Evolutionary conservation across 495 filamentous ascomycete genomes (phyloP), one percentile per base, ranked within the genome.

Genomic region (Neurospora sp.): DNA sequence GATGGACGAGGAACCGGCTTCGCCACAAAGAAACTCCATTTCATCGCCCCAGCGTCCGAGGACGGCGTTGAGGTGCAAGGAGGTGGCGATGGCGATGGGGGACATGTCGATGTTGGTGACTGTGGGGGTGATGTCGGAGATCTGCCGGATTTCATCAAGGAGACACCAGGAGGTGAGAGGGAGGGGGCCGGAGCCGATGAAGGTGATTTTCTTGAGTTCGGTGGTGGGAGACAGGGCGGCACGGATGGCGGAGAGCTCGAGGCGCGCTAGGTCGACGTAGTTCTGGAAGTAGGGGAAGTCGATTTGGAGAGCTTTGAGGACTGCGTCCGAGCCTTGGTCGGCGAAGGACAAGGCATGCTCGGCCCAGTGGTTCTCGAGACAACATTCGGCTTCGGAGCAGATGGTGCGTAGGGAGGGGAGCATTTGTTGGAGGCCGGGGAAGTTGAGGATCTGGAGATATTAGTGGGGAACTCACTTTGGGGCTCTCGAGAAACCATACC

Each of bases 141-240:
- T 61, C 3, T 31, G 14, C 2, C 53, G 27, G 0, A 80, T 72
- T 2, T 71, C 69, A 0, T 75, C 65, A 0, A 80, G 70, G 0
- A 80, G 75, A 69, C 79, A 80, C 16, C 79, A 71, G 0, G 79
- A 80, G 10, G 78, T 79, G 3, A 80, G 73, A 0, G 79, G 79
- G 1, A 80, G 73, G 8, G 79, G 79, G 7, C 79, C 79, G 4
- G 79, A 80, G 22, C 79, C 79, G 31, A 80, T 74, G 39, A 80
- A 80, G 14, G 79, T 78, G 1, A 79, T 70, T n/a, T 71, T 69
- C 10, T 68, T 69, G 10, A 78, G 3, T 0, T 40, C 39, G 0
- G 74, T 71, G 2, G 2, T 27, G 20, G 48, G 7, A 0, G 53
- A 6, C 18, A 75, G 70, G 0, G 75, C 77, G 7, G 79, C 72